Evolutionary conservation across 805 yeast species (phyloP).

Genomic region (Candida peoriensis): DNA sequence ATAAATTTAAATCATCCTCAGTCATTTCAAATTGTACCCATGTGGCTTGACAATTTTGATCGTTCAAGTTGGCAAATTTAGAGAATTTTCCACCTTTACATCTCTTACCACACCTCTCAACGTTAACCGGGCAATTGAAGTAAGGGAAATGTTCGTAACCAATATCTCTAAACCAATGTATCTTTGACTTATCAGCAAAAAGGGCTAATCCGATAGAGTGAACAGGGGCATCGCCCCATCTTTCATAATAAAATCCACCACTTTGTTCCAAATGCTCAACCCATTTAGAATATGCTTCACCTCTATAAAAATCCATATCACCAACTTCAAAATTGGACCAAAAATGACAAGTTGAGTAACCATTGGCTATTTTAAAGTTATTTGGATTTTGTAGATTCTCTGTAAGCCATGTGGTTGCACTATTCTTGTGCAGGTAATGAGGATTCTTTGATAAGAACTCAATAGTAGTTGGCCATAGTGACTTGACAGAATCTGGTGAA

Average conservation of each 20-base stretch:
- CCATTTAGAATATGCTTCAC: constrained; percentile 62
- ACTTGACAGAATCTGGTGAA: constrained; percentile 53
- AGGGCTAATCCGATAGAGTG: constrained; percentile 70
- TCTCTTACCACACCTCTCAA: constrained; percentile 39
- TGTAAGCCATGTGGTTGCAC: constrained; percentile 59
- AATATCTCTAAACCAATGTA: constrained; percentile 87
- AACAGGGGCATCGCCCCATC: constrained; percentile 95
- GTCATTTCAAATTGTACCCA: constrained; percentile 53
- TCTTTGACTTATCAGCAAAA: constrained; percentile 59
- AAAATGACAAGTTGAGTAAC: constrained; percentile 69
- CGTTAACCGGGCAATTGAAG: constrained; percentile 65
- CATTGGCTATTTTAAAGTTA: constrained; percentile 36
- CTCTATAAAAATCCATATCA: constrained; percentile 73
- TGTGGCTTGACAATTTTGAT: constrained; percentile 69
- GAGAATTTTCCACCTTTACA: constrained; percentile 56
- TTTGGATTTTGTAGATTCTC: constrained; percentile 50
- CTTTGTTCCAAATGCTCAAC: constrained; percentile 56
- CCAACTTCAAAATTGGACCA: constrained; percentile 90
- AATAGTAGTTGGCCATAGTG: constrained; percentile 68
- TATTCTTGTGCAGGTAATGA: constrained; percentile 52
- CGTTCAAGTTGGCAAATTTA: constrained; percentile 42
- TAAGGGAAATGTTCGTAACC: constrained; percentile 78
- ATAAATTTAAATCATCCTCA: constrained; percentile 23
- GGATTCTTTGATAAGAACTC: constrained; percentile 53
- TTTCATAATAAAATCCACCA: constrained; percentile 83